These are phyloP conservation scores for Apium graveolens DNA, from an alignment of 129 eudicot species.

Conservation along the genomic window DNA sequence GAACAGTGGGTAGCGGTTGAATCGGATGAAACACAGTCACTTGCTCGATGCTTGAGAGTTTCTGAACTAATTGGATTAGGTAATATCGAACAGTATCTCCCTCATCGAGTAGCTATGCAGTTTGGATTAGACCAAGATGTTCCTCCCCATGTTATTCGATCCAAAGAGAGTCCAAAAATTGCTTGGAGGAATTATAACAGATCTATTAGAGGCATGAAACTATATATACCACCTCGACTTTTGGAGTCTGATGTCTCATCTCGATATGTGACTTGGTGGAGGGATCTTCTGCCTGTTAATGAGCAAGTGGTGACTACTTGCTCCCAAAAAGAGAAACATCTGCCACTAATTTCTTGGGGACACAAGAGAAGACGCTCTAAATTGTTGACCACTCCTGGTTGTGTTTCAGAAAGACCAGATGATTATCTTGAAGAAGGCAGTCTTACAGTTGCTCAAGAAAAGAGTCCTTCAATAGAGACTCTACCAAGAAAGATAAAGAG, in stretches of 20 bases:
- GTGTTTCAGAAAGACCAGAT: no score
- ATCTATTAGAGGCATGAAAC: neutral
- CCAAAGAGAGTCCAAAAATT: neutral
- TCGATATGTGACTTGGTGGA: slow-evolving; percentile 46
- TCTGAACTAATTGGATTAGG: neutral
- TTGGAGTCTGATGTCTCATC: slow-evolving; percentile 24
- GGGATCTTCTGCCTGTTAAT: neutral
- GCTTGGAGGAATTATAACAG: neutral
- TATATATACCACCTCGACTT: slow-evolving; percentile 3
- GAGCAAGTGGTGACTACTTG: neutral
- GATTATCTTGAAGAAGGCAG: neutral
- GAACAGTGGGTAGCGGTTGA: neutral
- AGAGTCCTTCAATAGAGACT: neutral
- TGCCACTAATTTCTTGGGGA: neutral
- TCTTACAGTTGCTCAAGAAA: neutral
- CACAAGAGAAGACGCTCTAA: neutral
- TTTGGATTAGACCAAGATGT: neutral
- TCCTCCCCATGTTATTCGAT: neutral
- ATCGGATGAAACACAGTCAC: neutral
- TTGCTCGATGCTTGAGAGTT: neutral
- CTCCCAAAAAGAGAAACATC: neutral
- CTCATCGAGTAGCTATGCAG: neutral
- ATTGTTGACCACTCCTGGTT: no score
- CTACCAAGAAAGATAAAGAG: neutral
- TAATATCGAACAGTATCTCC: neutral